Base-by-base conservation (phyloP, 1,284 basidiomycete species). In the Cryptococcus jaspeensis region DNA sequence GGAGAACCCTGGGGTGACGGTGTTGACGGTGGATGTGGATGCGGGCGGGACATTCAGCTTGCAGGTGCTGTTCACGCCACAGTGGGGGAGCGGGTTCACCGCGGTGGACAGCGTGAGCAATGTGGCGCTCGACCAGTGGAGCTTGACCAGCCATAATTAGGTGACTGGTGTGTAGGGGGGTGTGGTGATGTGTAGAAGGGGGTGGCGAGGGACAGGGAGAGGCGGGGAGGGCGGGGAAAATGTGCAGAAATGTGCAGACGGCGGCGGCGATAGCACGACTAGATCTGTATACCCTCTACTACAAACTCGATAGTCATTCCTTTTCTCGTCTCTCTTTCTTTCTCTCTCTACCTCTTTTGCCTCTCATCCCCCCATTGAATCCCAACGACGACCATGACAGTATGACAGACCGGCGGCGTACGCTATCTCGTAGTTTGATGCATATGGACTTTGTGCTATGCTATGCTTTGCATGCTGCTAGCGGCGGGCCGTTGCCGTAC, bases 41-140 rank as follows among this genome's bases (percentile, higher is more conserved):
- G 63, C 60, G 25, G 84, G 87, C 32, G 89, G 88, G n/a, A 75
- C 76, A 45, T 85, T 89, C 75, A 89, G 78, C 39, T 74, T 92
- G 49, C 83, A 91, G 77, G 85, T 93, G 57, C 72, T 94, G 71
- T 88, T 94, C 80, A 91, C 84, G 73, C 92, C 92, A 22, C 89
- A 93, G 73, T 87, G 91, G 90, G 59, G 59, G 23, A 64, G 83
- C 64, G 87, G 83, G 64, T 74, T 85, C 72, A 74, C 80, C 44
- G 69, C 81, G 45, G 80, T 81, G 66, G 83, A 83, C 69, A 87
- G 84, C 74, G 82, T 84, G 66, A 87, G 84, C 6, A 79, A 79
- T 32, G 89, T 94, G 28, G 63, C 84, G 4, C 73, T 93, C 62
- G 83, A 82, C 61, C 74, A 73, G 56, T 93, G 91, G 90, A 80